Evolutionary conservation across 2,329 filamentous ascomycete species (phyloP), one percentile per base, ranked within the genome.

Genomic region (Albophoma yamanashiensis): DNA sequence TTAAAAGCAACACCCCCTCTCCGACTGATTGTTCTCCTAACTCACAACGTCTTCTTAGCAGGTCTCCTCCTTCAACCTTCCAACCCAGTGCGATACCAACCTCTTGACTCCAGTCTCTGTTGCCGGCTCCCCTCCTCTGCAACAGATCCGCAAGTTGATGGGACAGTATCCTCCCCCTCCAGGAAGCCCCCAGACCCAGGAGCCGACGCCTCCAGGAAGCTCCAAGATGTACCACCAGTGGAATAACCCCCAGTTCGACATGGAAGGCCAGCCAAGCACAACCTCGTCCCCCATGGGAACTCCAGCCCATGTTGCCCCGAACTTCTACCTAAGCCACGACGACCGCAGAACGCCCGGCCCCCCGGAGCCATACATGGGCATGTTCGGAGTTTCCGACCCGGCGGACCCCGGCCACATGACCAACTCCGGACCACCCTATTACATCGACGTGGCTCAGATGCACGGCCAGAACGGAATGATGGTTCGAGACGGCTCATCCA

Each of bases 31-130:
- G 27, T 39, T 27, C 20, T 38, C 55, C 38, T 14, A 47, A 43
- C 59, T 60, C 2, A 60, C 56, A 53, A 61, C 59, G 43, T 34
- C 20, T 12, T 27, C 27, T 52, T 55, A 39, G 7, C 60, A 71
- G 67, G 65, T 67, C 36, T 67, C 70, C 9, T 65, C 73, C n/a
- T 74, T 73, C 65, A 67, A 61, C 62, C 65, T 72, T 66, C 62
- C 69, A 64, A 58, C 67, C 67, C 66, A 71, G 62, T 76, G 73
- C 70, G 78, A 81, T 63, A 68, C 75, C 43, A 73, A 72, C 53
- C 71, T 82, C 59, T 70, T 81, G 56, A 82, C 80, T n/a, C 80
- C 81, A 34, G 76, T 77, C n/a, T 82, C 81, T 55, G 73, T 73
- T 56, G 72, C 74, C 59, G 75, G 71, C 36, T 83, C 80, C 39